Evolutionary conservation across 805 yeast species (phyloP).

Genomic region (Sugiyamaella chiloensis): DNA sequence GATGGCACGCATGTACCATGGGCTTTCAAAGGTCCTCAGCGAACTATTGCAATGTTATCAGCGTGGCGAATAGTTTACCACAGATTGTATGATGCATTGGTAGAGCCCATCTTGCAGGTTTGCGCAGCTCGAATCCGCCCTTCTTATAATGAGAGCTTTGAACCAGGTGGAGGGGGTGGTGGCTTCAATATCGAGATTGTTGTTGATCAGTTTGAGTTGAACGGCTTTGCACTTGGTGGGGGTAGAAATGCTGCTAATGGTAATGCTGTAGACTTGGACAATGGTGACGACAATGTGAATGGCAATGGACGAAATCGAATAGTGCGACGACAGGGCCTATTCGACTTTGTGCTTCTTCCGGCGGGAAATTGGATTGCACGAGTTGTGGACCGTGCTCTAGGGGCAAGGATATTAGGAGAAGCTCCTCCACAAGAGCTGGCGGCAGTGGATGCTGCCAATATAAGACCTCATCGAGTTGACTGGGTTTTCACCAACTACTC

Average conservation of each 20-base stretch:
- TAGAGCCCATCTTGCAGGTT: constrained; percentile 23
- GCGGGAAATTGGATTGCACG: neutral
- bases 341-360: constrained; percentile 1
- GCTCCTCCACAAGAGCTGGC: neutral
- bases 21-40: constrained; percentile 23
- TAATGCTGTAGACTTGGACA: constrained; percentile 1
- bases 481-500: constrained; percentile 22
- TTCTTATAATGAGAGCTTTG: neutral
- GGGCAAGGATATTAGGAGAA: neutral
- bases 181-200: constrained; percentile 1
- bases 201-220: constrained; percentile 1
- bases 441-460: neutral
- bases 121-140: constrained; percentile 21
- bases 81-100: constrained; percentile 15
- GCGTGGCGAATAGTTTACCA: constrained; percentile 21
- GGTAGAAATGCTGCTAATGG: neutral
- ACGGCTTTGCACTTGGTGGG: neutral
- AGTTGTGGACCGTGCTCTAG: constrained; percentile 6
- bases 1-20: constrained; percentile 20
- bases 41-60: constrained; percentile 22
- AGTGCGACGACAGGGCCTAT: neutral
- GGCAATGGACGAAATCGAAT: neutral
- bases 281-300: constrained; percentile 9
- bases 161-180: neutral
- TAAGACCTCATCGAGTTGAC: constrained; percentile 12